Conservation (phyloP, 306 rosid genomes). For the Medicago truncatula region DNA sequence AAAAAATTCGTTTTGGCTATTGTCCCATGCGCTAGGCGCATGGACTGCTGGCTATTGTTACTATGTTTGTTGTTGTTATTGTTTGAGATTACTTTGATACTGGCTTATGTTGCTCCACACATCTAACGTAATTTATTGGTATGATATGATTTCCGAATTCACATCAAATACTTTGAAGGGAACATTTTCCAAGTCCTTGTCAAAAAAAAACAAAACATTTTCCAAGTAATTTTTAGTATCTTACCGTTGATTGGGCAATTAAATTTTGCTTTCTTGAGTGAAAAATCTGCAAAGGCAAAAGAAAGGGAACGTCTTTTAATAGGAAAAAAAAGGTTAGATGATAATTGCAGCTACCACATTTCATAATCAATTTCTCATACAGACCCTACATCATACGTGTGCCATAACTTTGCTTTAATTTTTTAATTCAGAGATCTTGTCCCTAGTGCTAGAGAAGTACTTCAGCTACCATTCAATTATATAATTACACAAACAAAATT, state of each 20-base stretch:
- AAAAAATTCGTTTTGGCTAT: no score
- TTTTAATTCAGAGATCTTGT: conserved; percentile 16
- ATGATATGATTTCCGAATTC: no score
- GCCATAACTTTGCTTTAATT: conserved; percentile 17
- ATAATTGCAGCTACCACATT: conserved; percentile 29
- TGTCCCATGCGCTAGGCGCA: no score
- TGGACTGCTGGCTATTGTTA: no score
- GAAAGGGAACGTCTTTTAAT: conserved; percentile 40
- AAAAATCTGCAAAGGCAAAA: conserved; percentile 35
- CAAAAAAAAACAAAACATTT: no score
- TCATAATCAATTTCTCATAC: conserved; percentile 28
- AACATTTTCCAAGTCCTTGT: neutral
- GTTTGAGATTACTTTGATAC: no score
- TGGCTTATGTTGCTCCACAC: no score
- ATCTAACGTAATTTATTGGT: no score
- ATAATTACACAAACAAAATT: neutral
- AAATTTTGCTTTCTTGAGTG: conserved; percentile 1
- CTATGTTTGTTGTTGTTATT: no score
- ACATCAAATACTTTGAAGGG: neutral
- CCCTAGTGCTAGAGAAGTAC: conserved; percentile 5
- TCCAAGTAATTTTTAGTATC: neutral
- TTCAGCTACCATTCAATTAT: neutral
- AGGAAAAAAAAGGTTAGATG: conserved; percentile 33
- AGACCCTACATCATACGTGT: conserved; percentile 42
- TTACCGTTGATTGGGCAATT: conserved; percentile 37